Conservation (phyloP, 495 filamentous ascomycete genomes). For the Penicillium steckii region DNA sequence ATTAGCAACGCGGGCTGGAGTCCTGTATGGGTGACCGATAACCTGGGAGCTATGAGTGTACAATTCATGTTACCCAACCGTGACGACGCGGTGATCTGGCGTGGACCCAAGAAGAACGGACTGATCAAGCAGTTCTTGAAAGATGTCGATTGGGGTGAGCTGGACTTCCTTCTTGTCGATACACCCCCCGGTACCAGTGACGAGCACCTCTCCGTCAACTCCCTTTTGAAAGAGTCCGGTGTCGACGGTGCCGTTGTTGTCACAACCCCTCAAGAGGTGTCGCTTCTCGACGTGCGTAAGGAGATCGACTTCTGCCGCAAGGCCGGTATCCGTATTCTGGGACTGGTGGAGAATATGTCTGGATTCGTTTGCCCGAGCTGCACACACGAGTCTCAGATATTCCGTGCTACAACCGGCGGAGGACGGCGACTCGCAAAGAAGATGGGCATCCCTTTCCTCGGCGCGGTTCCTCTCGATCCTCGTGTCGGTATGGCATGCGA, state of each 20-base stretch:
- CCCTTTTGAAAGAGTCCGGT: slow-evolving; percentile 79
- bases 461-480: slow-evolving; percentile 89
- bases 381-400: slow-evolving; percentile 77
- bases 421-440: slow-evolving; percentile 76
- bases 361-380: slow-evolving; percentile 94
- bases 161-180: slow-evolving; percentile 91
- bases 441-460: slow-evolving; percentile 82
- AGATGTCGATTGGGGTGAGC: slow-evolving; percentile 94
- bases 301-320: slow-evolving; percentile 97
- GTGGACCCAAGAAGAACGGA: slow-evolving; percentile 97
- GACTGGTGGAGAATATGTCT: slow-evolving; percentile 96
- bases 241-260: slow-evolving; percentile 92
- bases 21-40: slow-evolving; percentile 91
- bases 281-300: slow-evolving; percentile 86
- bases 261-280: slow-evolving; percentile 95
- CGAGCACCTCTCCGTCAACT: slow-evolving; percentile 91
- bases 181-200: slow-evolving; percentile 94
- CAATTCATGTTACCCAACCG: slow-evolving; percentile 95
- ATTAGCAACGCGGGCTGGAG: slow-evolving; percentile 80
- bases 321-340: slow-evolving; percentile 83
- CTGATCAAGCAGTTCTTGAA: slow-evolving; percentile 96
- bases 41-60: slow-evolving; percentile 90
- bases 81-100: slow-evolving; percentile 95
- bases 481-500: slow-evolving; percentile 95
- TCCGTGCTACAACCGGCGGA: slow-evolving; percentile 88